Base-by-base conservation (phyloP, 2,329 filamentous ascomycete genomes). In the Colletotrichum sublineola region DNA sequence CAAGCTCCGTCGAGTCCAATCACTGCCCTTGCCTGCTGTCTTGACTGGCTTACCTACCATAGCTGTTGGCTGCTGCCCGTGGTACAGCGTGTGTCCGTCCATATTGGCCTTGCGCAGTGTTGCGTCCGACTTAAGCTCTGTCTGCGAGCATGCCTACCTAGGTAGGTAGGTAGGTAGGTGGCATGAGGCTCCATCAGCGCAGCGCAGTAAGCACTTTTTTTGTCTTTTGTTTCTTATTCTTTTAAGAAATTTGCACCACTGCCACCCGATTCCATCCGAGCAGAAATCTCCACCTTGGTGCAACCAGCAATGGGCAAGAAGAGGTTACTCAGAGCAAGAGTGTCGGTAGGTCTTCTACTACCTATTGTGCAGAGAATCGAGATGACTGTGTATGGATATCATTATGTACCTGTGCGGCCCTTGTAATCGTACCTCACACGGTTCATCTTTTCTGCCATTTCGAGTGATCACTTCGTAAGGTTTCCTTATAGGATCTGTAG, bases 251-350 rank as follows among this genome's bases (percentile, higher is more conserved):
- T 33, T 36, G 67, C 46, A 48, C 67, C 66, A 55, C 60, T 69
- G 60, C 60, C 46, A 69, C 66, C 70, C 70, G 70, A 55, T 72
- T 65, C 66, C 70, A 72, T 69, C 66, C 70, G 70, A 69, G 56
- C 38, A 44, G 29, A 12, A 20, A 29, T 24, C 38, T 24, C 50
- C 57, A 63, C 42, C 24, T 31, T 63, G 14, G 44, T n/a, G 48
- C 46, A 18, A 29, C 67, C 52, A 57, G 40, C 20, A 24, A 15
- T 38, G 18, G 33, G 6, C 61, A 40, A 40, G 14, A 14, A 63
- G 52, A 50, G 8, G 46, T n/a, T 20, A 61, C 29, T 61, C 20
- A 24, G 20, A 11, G 55, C 14, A 14, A 29, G 55, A 52, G 7
- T 2, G 20, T 33, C 5, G 20, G 24, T 52, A 31, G 29, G 44